phyloP scores from a whole-genome alignment of 1,284 basidiomycete genomes.

The Xerocomus amazonicus region DNA sequence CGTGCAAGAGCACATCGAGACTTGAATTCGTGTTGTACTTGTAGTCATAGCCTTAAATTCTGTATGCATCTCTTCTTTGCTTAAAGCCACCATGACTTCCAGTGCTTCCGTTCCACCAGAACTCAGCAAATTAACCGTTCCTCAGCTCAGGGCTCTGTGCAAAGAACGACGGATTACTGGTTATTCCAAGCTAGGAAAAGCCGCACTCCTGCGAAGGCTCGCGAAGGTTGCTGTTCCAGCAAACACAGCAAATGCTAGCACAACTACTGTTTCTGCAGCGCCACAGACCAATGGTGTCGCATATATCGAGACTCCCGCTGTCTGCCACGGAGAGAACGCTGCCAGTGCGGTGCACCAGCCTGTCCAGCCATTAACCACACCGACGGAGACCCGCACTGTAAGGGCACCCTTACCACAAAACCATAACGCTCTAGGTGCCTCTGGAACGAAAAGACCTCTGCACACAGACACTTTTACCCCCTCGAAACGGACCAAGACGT shows the following conservation, averaged over 20 bases:
- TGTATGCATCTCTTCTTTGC: not conserved
- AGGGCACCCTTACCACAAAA: not conserved
- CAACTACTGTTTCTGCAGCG: not conserved
- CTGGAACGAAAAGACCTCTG: slow-evolving; percentile 17
- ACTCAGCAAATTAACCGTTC: slow-evolving; percentile 46
- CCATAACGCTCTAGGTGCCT: not conserved
- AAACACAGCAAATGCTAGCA: not conserved
- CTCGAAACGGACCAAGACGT: slow-evolving; percentile 19
- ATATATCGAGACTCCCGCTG: not conserved
- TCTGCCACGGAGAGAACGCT: not conserved
- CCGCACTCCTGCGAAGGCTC: slow-evolving; percentile 53
- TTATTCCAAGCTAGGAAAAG: slow-evolving; percentile 65
- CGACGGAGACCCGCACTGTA: not conserved
- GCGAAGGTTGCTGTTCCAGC: slow-evolving; percentile 1
- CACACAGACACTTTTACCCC: slow-evolving; percentile 20
- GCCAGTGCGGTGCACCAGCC: not conserved
- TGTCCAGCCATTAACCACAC: not conserved
- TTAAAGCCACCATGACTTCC: slow-evolving; percentile 5
- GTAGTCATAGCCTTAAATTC: too few relatives aligned
- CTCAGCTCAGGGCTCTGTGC: slow-evolving; percentile 62
- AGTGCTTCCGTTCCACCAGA: slow-evolving; percentile 7
- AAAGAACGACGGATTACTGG: slow-evolving; percentile 57
- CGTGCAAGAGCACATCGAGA: slow-evolving; percentile 8
- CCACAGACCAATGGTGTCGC: not conserved
- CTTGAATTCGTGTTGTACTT: not conserved